phyloP scores from a whole-genome alignment of 495 filamentous ascomycete species.

The Neurospora sp. region DNA sequence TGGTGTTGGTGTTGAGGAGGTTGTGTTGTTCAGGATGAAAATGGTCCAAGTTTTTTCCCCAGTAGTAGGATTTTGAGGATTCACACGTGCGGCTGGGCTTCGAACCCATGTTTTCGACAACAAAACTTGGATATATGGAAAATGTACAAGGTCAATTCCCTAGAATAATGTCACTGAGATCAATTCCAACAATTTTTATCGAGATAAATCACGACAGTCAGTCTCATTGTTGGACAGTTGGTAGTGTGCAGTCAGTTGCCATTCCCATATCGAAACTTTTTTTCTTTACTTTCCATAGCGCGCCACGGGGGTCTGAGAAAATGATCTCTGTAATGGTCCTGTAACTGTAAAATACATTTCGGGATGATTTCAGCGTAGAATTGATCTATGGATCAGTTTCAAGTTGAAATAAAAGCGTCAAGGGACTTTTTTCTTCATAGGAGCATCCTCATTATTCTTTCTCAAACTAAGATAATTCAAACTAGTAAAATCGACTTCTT shows the following conservation, averaged over 20 bases:
- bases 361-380: too few species aligned
- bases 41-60: neutral
- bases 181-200: neutral
- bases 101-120: neutral
- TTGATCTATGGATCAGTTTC: too few species aligned
- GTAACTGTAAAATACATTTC: too few species aligned
- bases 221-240: neutral
- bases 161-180: neutral
- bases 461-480: too few species aligned
- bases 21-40: neutral
- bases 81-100: neutral
- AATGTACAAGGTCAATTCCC: neutral
- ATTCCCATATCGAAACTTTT: neutral
- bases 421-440: too few species aligned
- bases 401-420: too few species aligned
- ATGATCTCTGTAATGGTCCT: too few species aligned
- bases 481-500: too few species aligned
- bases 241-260: neutral
- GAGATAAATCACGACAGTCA: neutral
- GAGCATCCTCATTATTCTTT: too few species aligned
- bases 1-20: neutral
- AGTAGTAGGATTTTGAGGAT: neutral
- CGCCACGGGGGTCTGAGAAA: too few species aligned
- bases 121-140: neutral
- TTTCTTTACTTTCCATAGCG: neutral